Conservation (phyloP, 371 early-diverging fungal genomes). For the Conidiobolus coronatus region DNA sequence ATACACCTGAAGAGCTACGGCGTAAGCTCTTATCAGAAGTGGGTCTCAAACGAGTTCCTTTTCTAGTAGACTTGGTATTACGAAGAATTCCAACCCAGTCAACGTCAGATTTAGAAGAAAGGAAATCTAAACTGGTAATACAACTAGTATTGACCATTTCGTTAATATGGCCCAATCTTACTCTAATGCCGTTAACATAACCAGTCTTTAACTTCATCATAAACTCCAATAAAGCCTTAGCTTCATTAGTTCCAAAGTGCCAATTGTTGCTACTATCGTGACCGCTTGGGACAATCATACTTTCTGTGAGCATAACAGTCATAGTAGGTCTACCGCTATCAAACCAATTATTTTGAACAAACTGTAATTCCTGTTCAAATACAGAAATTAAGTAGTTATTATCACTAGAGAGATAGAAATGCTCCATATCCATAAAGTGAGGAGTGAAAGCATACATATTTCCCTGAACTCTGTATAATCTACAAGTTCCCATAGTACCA, state of each 20-base stretch:
- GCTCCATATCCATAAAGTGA: slow-evolving; percentile 68
- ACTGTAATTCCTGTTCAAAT: slow-evolving; percentile 54
- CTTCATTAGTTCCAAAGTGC: slow-evolving; percentile 1
- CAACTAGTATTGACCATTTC: slow-evolving; percentile 59
- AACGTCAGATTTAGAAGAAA: slow-evolving; percentile 40
- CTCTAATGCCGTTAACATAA: slow-evolving; percentile 35
- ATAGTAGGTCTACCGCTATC: slow-evolving; percentile 66
- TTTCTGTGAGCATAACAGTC: slow-evolving; percentile 44
- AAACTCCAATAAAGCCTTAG: slow-evolving; percentile 39
- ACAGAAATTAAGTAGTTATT: slow-evolving; percentile 52
- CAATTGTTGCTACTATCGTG: slow-evolving; percentile 11
- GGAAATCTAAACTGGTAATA: slow-evolving; percentile 67
- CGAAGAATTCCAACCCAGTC: slow-evolving; percentile 47
- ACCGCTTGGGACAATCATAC: slow-evolving; percentile 31
- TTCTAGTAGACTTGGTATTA: slow-evolving; percentile 13
- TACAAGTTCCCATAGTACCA: slow-evolving; percentile 56
- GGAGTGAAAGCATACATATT: slow-evolving; percentile 67
- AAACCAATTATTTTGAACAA: slow-evolving; percentile 52
- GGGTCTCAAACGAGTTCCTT: slow-evolving; percentile 12
- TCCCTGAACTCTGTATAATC: slow-evolving; percentile 62
- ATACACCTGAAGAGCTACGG: slow-evolving; percentile 3
- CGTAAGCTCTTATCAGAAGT: not conserved
- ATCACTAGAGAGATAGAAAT: slow-evolving; percentile 66
- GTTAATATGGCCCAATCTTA: slow-evolving; percentile 40
- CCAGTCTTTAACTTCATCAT: slow-evolving; percentile 62